phyloP scores from a whole-genome alignment of 257 asterid genomes.

The Nicotiana knightiana region DNA sequence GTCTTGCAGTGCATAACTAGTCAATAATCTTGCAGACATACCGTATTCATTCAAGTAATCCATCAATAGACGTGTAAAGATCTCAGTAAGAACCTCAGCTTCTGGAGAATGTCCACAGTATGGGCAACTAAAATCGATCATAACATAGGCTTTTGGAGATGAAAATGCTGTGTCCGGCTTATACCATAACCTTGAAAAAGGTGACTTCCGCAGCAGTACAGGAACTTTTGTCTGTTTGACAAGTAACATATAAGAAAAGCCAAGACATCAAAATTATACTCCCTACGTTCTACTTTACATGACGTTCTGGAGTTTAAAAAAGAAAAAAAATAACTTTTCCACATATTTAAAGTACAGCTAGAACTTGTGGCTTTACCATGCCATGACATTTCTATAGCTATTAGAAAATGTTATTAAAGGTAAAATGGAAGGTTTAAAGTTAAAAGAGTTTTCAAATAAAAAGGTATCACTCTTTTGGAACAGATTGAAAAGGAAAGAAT shows the following conservation, averaged over 20 bases:
- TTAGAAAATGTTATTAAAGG: not conserved
- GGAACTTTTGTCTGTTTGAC: slow-evolving; percentile 64
- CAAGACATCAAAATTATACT: slow-evolving; percentile 4
- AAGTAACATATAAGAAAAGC: slow-evolving; percentile 23
- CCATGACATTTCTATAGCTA: not conserved
- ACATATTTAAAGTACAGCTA: not conserved
- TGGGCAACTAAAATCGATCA: slow-evolving; percentile 87
- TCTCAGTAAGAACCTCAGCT: slow-evolving; percentile 69
- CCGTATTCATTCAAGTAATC: slow-evolving; percentile 97
- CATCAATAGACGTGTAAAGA: slow-evolving; percentile 82
- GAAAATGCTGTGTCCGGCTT: slow-evolving; percentile 81
- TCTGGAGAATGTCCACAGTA: slow-evolving; percentile 81
- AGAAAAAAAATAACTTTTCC: not conserved
- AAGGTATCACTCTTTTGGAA: not conserved
- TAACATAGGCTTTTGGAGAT: slow-evolving; percentile 85
- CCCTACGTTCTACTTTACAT: not conserved
- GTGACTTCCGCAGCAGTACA: slow-evolving; percentile 61
- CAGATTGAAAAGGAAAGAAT: not conserved
- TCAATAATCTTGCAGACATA: slow-evolving; percentile 25
- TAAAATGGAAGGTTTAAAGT: not conserved
- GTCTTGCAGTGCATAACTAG: not conserved
- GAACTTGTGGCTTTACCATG: not conserved
- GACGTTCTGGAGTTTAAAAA: not conserved
- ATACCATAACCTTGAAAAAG: slow-evolving; percentile 90
- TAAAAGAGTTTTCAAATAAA: not conserved